A percentile compares a stretch with the other conserved stretches of the same genome.
Conservation (phyloP, 208 protist genomes). For the Polymyxa betae region DNA sequence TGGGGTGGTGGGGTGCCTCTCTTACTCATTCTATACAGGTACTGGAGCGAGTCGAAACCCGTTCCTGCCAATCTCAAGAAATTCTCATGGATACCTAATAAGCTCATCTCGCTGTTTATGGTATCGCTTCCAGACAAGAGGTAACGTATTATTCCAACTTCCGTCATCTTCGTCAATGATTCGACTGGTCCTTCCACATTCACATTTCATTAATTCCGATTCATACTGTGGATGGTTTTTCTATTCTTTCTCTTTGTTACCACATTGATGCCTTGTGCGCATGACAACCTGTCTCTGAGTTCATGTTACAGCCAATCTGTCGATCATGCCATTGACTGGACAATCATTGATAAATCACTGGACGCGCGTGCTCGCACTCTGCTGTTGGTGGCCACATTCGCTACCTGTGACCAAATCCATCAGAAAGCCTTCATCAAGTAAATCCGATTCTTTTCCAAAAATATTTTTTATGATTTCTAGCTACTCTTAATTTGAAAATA, state of each 20-base stretch:
- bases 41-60: slow-evolving; percentile 8
- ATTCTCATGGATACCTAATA: background rate
- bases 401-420: background rate
- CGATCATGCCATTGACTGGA: background rate
- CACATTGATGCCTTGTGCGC: too few species aligned
- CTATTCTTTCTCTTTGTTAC: too few species aligned
- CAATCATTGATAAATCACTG: background rate
- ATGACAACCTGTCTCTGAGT: too few species aligned
- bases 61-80: slow-evolving; percentile 31
- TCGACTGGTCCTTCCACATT: too few species aligned
- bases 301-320: background rate
- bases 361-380: background rate
- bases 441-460: background rate
- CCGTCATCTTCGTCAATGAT: too few species aligned
- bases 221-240: too few species aligned
- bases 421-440: background rate
- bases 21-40: background rate
- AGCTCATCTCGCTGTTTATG: background rate
- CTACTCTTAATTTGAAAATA: too few species aligned
- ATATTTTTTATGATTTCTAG: background rate
- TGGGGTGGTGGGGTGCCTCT: background rate
- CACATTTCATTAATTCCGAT: too few species aligned
- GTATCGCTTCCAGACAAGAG: slow-evolving; percentile 10
- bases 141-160: background rate
- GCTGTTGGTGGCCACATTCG: slow-evolving; percentile 15